Evolutionary conservation across 2,329 filamentous ascomycete species (phyloP).

Genomic region (Stachybotrys chlorohalonatus): DNA sequence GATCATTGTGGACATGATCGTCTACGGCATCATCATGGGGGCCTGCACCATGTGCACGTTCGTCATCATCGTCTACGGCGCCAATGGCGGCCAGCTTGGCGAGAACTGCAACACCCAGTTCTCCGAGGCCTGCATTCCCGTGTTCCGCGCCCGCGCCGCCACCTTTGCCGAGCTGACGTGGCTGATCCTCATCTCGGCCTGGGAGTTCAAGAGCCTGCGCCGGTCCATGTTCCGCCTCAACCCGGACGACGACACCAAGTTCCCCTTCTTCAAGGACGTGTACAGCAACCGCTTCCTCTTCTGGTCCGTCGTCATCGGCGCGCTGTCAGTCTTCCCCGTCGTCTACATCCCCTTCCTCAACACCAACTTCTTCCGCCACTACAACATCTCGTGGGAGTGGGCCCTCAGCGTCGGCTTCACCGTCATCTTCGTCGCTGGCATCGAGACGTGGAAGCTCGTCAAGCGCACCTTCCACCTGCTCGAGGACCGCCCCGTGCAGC

Average conservation of each 20-base stretch:
- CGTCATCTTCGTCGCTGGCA: conserved; percentile 54
- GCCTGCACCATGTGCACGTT: conserved; percentile 57
- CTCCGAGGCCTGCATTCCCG: conserved; percentile 45
- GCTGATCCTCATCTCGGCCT: conserved; percentile 65
- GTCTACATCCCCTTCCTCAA: conserved; percentile 69
- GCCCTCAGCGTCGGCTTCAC: conserved; percentile 56
- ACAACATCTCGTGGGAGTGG: conserved; percentile 67
- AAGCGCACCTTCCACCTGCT: conserved; percentile 51
- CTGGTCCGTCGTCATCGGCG: conserved; percentile 53
- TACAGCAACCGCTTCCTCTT: conserved; percentile 64
- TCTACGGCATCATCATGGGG: conserved; percentile 73
- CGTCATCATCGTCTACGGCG: conserved; percentile 53
- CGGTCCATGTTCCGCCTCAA: conserved; percentile 63
- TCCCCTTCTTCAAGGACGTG: conserved; percentile 52
- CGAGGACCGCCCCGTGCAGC: conserved; percentile 40
- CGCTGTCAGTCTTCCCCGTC: conserved; percentile 54
- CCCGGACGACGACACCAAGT: conserved; percentile 37
- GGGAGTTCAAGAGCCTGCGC: conserved; percentile 68
- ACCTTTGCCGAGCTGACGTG: conserved; percentile 67
- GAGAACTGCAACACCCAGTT: conserved; percentile 53
- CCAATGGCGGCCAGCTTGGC: conserved; percentile 46
- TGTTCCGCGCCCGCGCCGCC: conserved; percentile 63
- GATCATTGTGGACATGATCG: conserved; percentile 68
- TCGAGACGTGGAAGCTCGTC: conserved; percentile 63
- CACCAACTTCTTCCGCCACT: conserved; percentile 63